Evolutionary conservation across 1,284 basidiomycete genomes (phyloP).

Genomic region (Meira miltonrushii): DNA sequence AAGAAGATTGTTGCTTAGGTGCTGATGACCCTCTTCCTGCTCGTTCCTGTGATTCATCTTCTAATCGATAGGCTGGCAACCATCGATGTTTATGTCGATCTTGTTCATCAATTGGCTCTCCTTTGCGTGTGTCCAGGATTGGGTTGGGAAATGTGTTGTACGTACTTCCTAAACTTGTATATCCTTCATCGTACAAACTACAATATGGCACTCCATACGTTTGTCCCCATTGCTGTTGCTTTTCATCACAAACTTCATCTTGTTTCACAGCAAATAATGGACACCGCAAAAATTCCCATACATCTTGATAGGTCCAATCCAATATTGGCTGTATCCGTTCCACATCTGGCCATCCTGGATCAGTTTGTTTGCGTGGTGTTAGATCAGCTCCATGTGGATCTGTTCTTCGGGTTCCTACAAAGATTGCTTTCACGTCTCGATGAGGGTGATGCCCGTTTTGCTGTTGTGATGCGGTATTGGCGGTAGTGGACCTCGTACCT

Average conservation of each 20-base stretch:
- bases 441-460: background rate
- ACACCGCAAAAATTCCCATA: conserved; percentile 79
- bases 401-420: conserved; percentile 78
- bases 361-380: conserved; percentile 28
- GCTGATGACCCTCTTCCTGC: conserved; percentile 54
- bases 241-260: background rate
- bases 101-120: conserved; percentile 11
- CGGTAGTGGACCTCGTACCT: background rate
- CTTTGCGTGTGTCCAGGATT: conserved; percentile 58
- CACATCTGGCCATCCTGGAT: conserved; percentile 73
- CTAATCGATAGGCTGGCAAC: conserved; percentile 71
- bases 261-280: conserved; percentile 61
- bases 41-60: conserved; percentile 71
- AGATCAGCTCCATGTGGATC: conserved; percentile 73
- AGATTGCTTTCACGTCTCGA: conserved; percentile 63
- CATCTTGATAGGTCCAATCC: conserved; percentile 82
- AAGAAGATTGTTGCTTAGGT: too few species aligned
- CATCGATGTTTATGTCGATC: conserved; percentile 47
- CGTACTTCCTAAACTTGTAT: conserved; percentile 90
- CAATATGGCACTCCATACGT: conserved; percentile 63
- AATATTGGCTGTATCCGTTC: conserved; percentile 92
- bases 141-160: conserved; percentile 93
- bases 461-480: background rate
- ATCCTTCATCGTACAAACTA: conserved; percentile 82
- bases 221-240: conserved; percentile 17